Evolutionary conservation across 768 basidiomycete species (phyloP).

Genomic region (Naganishia vishniacii): DNA sequence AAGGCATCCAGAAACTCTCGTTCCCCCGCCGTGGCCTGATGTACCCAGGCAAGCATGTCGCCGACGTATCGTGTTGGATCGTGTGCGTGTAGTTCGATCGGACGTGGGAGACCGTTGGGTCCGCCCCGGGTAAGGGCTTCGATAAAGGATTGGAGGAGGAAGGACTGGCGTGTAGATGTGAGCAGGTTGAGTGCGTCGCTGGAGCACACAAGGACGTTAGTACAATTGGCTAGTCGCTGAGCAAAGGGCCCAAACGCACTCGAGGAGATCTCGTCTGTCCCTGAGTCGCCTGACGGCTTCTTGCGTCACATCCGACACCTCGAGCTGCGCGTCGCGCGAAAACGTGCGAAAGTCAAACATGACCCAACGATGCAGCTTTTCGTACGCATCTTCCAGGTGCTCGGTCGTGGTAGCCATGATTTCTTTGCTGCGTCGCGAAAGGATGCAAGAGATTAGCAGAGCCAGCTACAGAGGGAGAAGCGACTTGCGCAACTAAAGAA

Average conservation of each 20-base stretch:
- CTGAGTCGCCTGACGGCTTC: conserved; percentile 71
- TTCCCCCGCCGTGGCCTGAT: conserved; percentile 91
- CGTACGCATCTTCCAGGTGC: conserved; percentile 80
- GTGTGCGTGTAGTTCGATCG: conserved; percentile 96
- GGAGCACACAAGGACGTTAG: not conserved
- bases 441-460: not conserved
- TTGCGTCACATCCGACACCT: conserved; percentile 64
- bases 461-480: not conserved
- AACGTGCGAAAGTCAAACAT: conserved; percentile 76
- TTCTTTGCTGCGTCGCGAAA: conserved; percentile 61
- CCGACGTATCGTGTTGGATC: conserved; percentile 94
- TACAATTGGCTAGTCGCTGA: not conserved
- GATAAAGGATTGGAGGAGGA: conserved; percentile 74
- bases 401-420: conserved; percentile 77
- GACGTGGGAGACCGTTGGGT: conserved; percentile 74
- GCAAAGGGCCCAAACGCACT: conserved; percentile 51
- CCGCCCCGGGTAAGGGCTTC: conserved; percentile 83
- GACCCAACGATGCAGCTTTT: conserved; percentile 81
- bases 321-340: conserved; percentile 60
- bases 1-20: conserved; percentile 85
- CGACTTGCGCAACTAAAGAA: conserved; percentile 47
- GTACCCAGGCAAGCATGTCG: conserved; percentile 98
- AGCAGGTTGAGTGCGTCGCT: conserved; percentile 73
- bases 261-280: conserved; percentile 69
- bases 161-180: conserved; percentile 72